These are phyloP conservation scores for Hypoxylon sp. DNA, from an alignment of 2,329 filamentous ascomycete genomes.

Conservation along the genomic window DNA sequence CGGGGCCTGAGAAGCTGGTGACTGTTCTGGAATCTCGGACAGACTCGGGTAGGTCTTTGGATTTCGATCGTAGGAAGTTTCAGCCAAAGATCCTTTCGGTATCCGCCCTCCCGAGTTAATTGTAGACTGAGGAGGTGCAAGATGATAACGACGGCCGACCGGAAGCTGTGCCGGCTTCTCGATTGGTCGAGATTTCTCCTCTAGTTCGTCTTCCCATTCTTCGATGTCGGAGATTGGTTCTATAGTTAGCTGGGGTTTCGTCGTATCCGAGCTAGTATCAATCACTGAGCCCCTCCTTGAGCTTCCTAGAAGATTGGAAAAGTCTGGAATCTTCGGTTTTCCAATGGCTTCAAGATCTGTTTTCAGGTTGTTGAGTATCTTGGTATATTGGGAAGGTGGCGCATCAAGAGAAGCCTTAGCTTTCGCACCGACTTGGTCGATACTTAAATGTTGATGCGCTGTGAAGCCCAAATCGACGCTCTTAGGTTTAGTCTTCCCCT, in stretches of 20 bases:
- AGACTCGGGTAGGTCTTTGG: slow-evolving; percentile 2
- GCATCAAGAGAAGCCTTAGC: slow-evolving; percentile 29
- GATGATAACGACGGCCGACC: slow-evolving; percentile 22
- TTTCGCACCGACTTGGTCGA: slow-evolving; percentile 54
- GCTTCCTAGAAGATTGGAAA: slow-evolving; percentile 46
- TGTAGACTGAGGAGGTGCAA: slow-evolving; percentile 21
- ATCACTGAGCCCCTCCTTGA: slow-evolving; percentile 33
- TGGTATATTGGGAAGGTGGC: slow-evolving; percentile 59
- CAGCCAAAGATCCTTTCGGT: slow-evolving; percentile 18
- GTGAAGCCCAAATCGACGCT: slow-evolving; percentile 68
- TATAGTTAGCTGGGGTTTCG: slow-evolving; percentile 9
- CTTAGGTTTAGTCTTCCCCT: slow-evolving; percentile 50
- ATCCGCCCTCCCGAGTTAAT: slow-evolving; percentile 16
- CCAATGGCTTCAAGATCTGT: slow-evolving; percentile 56
- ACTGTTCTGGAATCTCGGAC: slow-evolving; percentile 15
- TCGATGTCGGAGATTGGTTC: slow-evolving; percentile 64
- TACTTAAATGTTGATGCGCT: slow-evolving; percentile 63
- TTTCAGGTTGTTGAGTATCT: slow-evolving; percentile 59
- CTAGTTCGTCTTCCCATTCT: slow-evolving; percentile 64
- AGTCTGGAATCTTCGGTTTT: slow-evolving; percentile 49
- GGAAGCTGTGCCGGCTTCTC: slow-evolving; percentile 26
- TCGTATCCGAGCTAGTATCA: slow-evolving; percentile 18
- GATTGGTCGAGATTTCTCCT: slow-evolving; percentile 39
- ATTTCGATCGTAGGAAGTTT: slow-evolving; percentile 14
- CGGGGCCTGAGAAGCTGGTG: neutral